These are phyloP conservation scores for Carex scoparia DNA, from an alignment of 176 grass and related monocot genomes.

Conservation along the genomic window DNA sequence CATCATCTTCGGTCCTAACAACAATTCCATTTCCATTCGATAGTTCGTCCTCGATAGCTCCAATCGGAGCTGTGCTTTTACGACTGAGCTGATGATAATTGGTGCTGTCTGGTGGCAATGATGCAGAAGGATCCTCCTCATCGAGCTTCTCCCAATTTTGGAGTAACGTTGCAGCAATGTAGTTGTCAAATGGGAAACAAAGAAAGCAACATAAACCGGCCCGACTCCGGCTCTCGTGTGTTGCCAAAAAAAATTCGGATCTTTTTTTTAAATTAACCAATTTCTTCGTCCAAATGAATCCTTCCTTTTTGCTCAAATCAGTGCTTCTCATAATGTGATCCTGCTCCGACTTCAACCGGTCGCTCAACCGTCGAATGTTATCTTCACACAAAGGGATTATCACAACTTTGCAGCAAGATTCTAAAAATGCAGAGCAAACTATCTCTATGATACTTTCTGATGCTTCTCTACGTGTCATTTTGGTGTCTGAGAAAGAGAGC, in stretches of 20 bases:
- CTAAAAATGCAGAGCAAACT: constrained; percentile 5
- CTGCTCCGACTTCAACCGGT: constrained; percentile 9
- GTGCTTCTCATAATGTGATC: neutral
- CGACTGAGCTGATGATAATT: neutral
- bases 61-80: constrained; percentile 6
- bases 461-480: neutral
- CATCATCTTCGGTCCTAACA: neutral
- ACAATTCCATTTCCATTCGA: neutral
- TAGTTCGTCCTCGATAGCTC: neutral
- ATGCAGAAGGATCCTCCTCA: neutral
- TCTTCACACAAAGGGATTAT: constrained; percentile 13
- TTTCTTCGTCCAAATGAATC: constrained; percentile 8
- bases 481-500: neutral
- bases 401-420: constrained; percentile 13
- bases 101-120: neutral
- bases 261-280: neutral
- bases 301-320: constrained; percentile 1
- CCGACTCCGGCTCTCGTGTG: neutral
- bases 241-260: neutral
- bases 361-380: neutral
- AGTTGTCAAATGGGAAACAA: neutral
- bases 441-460: neutral
- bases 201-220: neutral
- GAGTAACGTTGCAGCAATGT: neutral
- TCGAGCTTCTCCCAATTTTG: constrained; percentile 12